Conservation (phyloP, 2,329 filamentous ascomycete genomes). For the Myotisia sp. region DNA sequence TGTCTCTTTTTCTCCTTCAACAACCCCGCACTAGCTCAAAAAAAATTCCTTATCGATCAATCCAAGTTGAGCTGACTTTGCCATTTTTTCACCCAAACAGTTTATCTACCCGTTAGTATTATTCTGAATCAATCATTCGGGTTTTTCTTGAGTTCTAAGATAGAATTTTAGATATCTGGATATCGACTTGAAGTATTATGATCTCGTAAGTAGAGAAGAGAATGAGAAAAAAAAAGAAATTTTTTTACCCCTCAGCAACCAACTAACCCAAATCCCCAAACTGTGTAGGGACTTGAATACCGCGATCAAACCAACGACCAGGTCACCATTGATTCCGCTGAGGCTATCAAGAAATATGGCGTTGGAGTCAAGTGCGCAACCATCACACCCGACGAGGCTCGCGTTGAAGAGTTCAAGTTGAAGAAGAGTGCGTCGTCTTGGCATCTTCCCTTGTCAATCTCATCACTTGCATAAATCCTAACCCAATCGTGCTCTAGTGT, state of each 20-base stretch:
- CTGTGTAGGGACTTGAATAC: constrained; percentile 67
- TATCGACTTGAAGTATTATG: constrained; percentile 97
- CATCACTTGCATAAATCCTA: constrained; percentile 11
- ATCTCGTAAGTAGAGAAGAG: constrained; percentile 45
- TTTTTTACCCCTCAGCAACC: background rate
- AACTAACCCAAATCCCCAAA: constrained; percentile 10
- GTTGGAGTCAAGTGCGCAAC: constrained; percentile 99
- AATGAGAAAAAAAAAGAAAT: no score
- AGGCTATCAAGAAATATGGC: constrained; percentile 97
- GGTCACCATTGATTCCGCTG: constrained; percentile 86
- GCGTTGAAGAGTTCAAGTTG: constrained; percentile 94
- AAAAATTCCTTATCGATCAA: no score
- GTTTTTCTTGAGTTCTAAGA: constrained; percentile 1
- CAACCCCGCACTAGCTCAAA: no score
- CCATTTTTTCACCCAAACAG: constrained; percentile 20
- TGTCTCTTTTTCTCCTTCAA: constrained; percentile 13
- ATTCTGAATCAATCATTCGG: background rate
- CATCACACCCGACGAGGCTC: constrained; percentile 92
- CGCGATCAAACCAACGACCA: constrained; percentile 92
- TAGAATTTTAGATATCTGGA: constrained; percentile 54
- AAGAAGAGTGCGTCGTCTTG: constrained; percentile 67
- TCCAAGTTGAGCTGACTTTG: no score
- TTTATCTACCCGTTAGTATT: constrained; percentile 63
- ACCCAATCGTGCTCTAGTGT: constrained; percentile 56
- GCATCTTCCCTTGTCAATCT: constrained; percentile 2